These are phyloP conservation scores for Penicillium soppii DNA, from an alignment of 495 filamentous ascomycete species.

Conservation along the genomic window DNA sequence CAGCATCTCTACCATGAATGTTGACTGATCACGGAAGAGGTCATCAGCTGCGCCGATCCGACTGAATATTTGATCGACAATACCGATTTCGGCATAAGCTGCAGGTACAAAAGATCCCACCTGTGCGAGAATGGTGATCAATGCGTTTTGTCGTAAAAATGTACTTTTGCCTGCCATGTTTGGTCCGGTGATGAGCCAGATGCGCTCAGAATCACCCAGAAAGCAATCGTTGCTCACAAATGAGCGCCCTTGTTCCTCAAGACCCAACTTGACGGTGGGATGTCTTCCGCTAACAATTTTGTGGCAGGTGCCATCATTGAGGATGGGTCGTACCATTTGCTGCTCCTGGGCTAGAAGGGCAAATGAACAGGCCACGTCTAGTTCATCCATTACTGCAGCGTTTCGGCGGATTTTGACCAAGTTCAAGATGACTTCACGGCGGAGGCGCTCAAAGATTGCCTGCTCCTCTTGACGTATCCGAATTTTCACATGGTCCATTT, in stretches of 20 bases:
- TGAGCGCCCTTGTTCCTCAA: conserved; percentile 73
- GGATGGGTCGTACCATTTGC: conserved; percentile 65
- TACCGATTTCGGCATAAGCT: conserved; percentile 74
- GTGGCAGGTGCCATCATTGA: conserved; percentile 58
- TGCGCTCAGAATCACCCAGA: conserved; percentile 63
- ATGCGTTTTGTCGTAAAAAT: conserved; percentile 88
- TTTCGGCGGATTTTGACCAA: conserved; percentile 83
- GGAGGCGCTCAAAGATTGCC: conserved; percentile 66
- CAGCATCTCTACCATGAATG: conserved; percentile 75
- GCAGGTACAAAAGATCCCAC: conserved; percentile 91
- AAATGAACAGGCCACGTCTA: conserved; percentile 85
- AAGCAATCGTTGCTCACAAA: conserved; percentile 90
- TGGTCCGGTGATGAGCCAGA: conserved; percentile 94
- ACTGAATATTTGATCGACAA: conserved; percentile 91
- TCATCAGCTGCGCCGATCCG: conserved; percentile 92
- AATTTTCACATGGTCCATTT: conserved; percentile 67
- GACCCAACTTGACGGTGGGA: conserved; percentile 80
- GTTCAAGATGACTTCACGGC: conserved; percentile 71
- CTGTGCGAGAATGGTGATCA: conserved; percentile 91
- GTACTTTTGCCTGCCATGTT: conserved; percentile 99
- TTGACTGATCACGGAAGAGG: conserved; percentile 86
- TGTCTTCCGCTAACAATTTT: conserved; percentile 83
- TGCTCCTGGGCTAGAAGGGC: conserved; percentile 74
- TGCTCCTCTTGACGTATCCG: conserved; percentile 81
- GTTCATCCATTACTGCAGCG: conserved; percentile 82